phyloP scores from a whole-genome alignment of 257 asterid species.

The Penstemon eatonii region DNA sequence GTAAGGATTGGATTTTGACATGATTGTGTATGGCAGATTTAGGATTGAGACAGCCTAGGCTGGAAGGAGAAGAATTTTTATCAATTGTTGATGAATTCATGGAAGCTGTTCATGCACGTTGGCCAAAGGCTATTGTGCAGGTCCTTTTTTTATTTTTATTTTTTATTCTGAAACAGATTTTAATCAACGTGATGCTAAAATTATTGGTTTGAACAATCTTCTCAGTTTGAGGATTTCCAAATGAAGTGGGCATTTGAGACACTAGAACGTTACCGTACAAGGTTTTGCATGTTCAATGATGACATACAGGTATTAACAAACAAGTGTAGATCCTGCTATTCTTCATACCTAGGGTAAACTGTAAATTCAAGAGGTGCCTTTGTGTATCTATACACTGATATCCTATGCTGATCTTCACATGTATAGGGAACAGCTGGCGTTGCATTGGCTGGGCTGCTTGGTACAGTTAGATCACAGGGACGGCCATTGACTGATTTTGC shows the following conservation, averaged over 20 bases:
- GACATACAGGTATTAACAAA: constrained; percentile 76
- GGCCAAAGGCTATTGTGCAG: constrained; percentile 99
- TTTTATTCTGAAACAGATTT: constrained; percentile 17
- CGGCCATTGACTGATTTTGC: constrained; percentile 89
- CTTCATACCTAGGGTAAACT: constrained; percentile 17
- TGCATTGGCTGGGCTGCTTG: constrained; percentile 98
- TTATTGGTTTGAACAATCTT: constrained; percentile 30
- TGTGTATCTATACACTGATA: constrained; percentile 25
- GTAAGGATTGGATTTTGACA: constrained; percentile 28
- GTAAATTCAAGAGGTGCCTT: constrained; percentile 9
- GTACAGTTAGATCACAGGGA: constrained; percentile 95
- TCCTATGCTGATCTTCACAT: constrained; percentile 34
- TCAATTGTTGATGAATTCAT: constrained; percentile 92
- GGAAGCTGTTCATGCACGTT: constrained; percentile 99
- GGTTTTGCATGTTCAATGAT: constrained; percentile 99
- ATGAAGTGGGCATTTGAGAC: constrained; percentile 99
- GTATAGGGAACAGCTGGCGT: constrained; percentile 98
- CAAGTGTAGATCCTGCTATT: constrained; percentile 18
- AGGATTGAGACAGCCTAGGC: constrained; percentile 89
- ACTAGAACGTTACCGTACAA: constrained; percentile 83
- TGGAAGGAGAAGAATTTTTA: constrained; percentile 96
- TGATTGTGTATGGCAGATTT: constrained; percentile 69
- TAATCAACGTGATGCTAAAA: constrained; percentile 29
- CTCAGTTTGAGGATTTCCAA: constrained; percentile 98
- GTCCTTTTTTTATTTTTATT: constrained; percentile 32